Conservation (phyloP, 345 rosid species). For the Brassica juncea region DNA sequence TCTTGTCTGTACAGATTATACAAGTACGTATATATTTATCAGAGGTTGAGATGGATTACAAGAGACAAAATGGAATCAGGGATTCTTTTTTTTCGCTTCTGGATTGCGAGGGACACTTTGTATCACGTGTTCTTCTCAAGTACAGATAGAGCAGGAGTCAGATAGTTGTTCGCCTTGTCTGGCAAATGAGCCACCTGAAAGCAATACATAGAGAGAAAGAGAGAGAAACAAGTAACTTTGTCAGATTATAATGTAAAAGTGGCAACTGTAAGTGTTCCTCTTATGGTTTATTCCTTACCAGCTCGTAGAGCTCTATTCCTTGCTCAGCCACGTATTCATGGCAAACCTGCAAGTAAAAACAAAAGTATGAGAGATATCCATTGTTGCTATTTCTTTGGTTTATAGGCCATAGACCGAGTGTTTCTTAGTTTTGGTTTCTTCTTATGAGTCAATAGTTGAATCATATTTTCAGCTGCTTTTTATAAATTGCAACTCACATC, state of each 20-base stretch:
- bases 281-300: constrained; percentile 52
- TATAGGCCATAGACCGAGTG: not conserved
- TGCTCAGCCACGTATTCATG: constrained; percentile 85
- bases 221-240: not conserved
- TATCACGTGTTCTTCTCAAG: constrained; percentile 86
- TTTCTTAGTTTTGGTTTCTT: not conserved
- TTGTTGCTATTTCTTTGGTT: not conserved
- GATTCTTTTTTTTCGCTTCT: not conserved
- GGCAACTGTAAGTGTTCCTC: not conserved
- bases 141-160: constrained; percentile 85
- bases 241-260: constrained; percentile 16
- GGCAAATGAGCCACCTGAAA: constrained; percentile 93
- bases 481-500: constrained; percentile 54
- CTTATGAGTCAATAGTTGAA: not conserved
- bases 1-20: constrained; percentile 34
- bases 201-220: not conserved
- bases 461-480: not conserved
- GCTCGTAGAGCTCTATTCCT: constrained; percentile 86
- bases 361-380: constrained; percentile 14
- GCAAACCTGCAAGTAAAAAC: constrained; percentile 62
- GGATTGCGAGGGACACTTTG: not conserved
- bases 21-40: constrained; percentile 30
- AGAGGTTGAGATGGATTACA: constrained; percentile 20
- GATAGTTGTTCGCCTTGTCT: constrained; percentile 93
- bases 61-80: constrained; percentile 5